Conservation (phyloP, 441 rosid species). For the Adansonia grandidieri region DNA sequence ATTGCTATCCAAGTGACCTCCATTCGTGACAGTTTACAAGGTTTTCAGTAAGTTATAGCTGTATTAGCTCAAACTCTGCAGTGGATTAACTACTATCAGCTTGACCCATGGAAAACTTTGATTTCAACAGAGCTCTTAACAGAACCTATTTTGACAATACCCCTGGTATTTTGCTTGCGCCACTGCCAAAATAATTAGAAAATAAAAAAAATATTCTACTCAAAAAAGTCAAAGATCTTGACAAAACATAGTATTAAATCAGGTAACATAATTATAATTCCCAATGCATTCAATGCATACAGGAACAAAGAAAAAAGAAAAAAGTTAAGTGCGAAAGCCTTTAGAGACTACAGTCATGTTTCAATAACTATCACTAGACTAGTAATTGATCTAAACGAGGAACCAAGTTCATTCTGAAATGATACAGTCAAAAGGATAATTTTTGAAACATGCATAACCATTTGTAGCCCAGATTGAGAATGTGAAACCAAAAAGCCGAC, state of each 20-base stretch:
- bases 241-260: background rate
- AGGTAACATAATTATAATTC: background rate
- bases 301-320: background rate
- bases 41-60: background rate
- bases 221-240: background rate
- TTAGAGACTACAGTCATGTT: background rate
- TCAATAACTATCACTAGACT: conserved; percentile 13
- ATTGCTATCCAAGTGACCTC: background rate
- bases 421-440: background rate
- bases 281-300: background rate
- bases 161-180: background rate
- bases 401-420: background rate
- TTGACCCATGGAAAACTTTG: background rate
- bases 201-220: background rate
- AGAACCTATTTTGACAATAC: background rate
- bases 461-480: background rate
- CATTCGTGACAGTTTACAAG: background rate
- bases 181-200: background rate
- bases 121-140: background rate
- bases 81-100: background rate
- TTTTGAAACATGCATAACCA: background rate
- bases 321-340: background rate
- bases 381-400: background rate
- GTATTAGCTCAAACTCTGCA: background rate
- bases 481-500: conserved; percentile 14